These are phyloP conservation scores for Panicum miliaceum DNA, from an alignment of 176 grass and related monocot genomes.

Conservation along the genomic window DNA sequence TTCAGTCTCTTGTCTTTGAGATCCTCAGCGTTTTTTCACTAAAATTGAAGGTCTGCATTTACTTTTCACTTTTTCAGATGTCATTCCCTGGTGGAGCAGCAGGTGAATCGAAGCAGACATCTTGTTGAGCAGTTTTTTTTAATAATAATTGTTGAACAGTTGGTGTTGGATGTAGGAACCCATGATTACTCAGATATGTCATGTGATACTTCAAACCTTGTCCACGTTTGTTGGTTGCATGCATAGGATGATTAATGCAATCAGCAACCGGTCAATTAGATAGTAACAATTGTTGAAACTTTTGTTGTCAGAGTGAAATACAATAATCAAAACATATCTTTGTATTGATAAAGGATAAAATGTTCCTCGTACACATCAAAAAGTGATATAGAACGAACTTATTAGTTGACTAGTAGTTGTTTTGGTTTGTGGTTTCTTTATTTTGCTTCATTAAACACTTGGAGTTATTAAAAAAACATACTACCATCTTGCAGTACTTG, in stretches of 20 bases:
- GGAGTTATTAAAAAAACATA: no score
- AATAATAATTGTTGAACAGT: constrained; percentile 3
- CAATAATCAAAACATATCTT: neutral
- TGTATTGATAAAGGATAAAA: neutral
- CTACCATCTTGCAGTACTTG: no score
- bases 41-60: constrained; percentile 12
- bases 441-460: neutral
- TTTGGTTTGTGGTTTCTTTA: neutral
- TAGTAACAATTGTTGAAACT: constrained; percentile 10
- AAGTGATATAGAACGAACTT: neutral
- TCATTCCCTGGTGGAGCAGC: constrained; percentile 9
- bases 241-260: constrained; percentile 15
- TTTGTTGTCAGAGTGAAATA: constrained; percentile 12
- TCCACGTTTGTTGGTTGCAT: neutral
- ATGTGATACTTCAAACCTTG: neutral
- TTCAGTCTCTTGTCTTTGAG: constrained; percentile 36
- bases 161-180: neutral
- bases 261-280: neutral
- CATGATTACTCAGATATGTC: neutral
- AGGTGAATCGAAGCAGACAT: constrained; percentile 27
- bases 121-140: neutral
- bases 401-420: no score
- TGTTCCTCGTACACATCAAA: neutral
- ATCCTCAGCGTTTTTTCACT: neutral
- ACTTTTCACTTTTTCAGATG: constrained; percentile 23